Evolutionary conservation across 495 filamentous ascomycete species (phyloP).

Genomic region (Ramalina intermedia): DNA sequence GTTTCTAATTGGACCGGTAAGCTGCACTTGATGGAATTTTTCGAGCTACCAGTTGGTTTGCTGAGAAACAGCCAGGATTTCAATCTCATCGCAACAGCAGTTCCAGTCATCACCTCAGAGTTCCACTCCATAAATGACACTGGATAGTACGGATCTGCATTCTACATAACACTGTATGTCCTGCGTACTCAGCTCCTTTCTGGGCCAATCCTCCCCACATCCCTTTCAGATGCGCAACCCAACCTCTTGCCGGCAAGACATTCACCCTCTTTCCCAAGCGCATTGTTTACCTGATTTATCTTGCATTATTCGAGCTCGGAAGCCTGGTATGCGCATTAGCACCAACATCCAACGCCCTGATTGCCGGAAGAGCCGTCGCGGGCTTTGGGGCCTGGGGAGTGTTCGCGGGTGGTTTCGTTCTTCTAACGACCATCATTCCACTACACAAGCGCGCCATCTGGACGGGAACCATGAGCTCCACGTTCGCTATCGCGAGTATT

Average conservation of each 20-base stretch:
- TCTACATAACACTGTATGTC: constrained; percentile 20
- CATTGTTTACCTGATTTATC: constrained; percentile 39
- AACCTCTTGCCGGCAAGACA: constrained; percentile 47
- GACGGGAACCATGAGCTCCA: constrained; percentile 25
- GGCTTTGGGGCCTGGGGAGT: constrained; percentile 51
- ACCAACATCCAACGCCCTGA: constrained; percentile 46
- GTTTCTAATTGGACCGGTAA: not conserved
- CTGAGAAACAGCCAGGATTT: not conserved
- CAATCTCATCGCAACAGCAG: constrained; percentile 11
- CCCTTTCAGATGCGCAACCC: constrained; percentile 19
- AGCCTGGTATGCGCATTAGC: constrained; percentile 52
- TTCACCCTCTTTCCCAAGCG: constrained; percentile 49
- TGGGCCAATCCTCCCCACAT: not conserved
- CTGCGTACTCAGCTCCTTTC: not conserved
- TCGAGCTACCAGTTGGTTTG: not conserved
- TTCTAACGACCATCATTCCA: not conserved
- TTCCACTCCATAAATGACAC: constrained; percentile 27
- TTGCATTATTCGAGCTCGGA: constrained; percentile 55
- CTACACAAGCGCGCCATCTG: constrained; percentile 27
- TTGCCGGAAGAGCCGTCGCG: constrained; percentile 57
- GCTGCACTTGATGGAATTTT: not conserved
- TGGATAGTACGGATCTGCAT: constrained; percentile 32
- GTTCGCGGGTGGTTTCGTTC: constrained; percentile 4
- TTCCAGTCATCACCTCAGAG: constrained; percentile 12
- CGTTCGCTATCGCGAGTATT: constrained; percentile 37